Evolutionary conservation across 2,329 filamentous ascomycete species (phyloP).

Genomic region (Calonectria hawksworthii): DNA sequence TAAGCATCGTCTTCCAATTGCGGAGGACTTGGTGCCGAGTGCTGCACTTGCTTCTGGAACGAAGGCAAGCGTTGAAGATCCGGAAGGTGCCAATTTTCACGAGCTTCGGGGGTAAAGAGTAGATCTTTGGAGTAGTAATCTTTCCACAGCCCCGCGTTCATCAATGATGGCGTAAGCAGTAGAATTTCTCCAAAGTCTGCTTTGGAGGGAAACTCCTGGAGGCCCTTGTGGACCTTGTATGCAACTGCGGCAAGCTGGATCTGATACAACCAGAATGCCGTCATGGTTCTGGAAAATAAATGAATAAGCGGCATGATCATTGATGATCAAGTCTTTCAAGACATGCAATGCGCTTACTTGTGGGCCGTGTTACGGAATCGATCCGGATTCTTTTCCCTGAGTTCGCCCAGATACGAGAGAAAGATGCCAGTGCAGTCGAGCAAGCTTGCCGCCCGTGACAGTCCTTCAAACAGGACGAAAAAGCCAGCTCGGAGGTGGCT

Average conservation of each 20-base stretch:
- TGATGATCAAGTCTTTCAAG: neutral
- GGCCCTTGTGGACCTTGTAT: constrained; percentile 34
- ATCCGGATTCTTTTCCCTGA: constrained; percentile 44
- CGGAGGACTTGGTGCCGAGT: neutral
- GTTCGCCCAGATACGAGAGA: constrained; percentile 44
- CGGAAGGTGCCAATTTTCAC: constrained; percentile 48
- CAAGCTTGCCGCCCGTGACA: constrained; percentile 40
- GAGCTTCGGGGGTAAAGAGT: constrained; percentile 48
- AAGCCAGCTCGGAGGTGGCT: constrained; percentile 52
- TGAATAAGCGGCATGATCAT: neutral
- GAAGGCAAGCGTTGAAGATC: constrained; percentile 48
- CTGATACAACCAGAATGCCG: constrained; percentile 53
- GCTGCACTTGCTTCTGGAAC: neutral
- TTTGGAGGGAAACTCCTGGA: constrained; percentile 26
- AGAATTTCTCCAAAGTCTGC: constrained; percentile 44
- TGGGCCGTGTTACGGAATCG: constrained; percentile 53
- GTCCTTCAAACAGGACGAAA: constrained; percentile 47
- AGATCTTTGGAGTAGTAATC: constrained; percentile 49
- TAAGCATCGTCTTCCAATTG: constrained; percentile 27
- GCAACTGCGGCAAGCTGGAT: constrained; percentile 48
- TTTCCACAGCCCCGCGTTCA: constrained; percentile 50
- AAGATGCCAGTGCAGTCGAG: constrained; percentile 49
- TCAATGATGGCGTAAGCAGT: constrained; percentile 42
- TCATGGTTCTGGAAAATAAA: constrained; percentile 49
- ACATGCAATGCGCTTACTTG: constrained; percentile 33